phyloP scores from a whole-genome alignment of 768 basidiomycete genomes.

The Mycena vulgaris region DNA sequence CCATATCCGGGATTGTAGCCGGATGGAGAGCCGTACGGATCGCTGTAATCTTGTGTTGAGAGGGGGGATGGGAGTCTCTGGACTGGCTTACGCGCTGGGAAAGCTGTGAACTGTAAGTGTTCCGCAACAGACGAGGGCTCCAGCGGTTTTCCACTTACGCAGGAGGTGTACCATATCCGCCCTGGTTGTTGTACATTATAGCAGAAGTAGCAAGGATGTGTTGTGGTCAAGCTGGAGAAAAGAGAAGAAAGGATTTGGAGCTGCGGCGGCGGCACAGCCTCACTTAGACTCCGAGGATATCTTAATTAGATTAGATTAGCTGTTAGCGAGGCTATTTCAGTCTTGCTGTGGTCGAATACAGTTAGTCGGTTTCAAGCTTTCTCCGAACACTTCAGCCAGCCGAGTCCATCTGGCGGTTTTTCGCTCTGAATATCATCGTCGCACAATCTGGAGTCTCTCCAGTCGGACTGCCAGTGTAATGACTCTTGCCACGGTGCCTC shows the following conservation, averaged over 20 bases:
- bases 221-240: not conserved
- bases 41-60: conserved; percentile 10
- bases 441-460: too few relatives aligned
- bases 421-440: too few relatives aligned
- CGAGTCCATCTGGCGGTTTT: too few relatives aligned
- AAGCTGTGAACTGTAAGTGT: conserved; percentile 23
- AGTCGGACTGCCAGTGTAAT: too few relatives aligned
- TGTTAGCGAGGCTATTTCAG: too few relatives aligned
- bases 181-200: conserved; percentile 26
- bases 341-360: too few relatives aligned
- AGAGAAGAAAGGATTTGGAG: not conserved
- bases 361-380: too few relatives aligned
- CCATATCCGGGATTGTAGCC: conserved; percentile 61
- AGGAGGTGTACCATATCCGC: not conserved
- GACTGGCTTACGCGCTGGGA: conserved; percentile 26
- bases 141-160: not conserved
- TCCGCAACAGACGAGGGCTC: not conserved
- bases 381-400: too few relatives aligned
- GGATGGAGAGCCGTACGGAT: conserved; percentile 35
- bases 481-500: too few relatives aligned
- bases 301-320: too few relatives aligned
- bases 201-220: not conserved
- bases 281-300: not conserved
- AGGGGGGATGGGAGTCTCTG: not conserved
- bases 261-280: not conserved